Base-by-base conservation (phyloP, 2,329 filamentous ascomycete genomes). In the Aspergillus fijiensis region DNA sequence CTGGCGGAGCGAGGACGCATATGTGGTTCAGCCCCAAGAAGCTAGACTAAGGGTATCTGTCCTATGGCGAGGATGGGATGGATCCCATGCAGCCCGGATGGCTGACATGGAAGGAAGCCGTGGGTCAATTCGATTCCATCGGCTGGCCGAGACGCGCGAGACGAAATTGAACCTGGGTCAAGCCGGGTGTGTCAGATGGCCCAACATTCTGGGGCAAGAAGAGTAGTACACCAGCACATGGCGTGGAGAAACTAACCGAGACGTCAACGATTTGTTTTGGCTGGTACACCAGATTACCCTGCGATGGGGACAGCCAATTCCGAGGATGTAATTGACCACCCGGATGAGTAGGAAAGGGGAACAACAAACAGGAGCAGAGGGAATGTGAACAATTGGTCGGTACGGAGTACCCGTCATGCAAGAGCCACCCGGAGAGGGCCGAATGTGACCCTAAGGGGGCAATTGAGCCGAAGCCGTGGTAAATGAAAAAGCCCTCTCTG, bases 361-460 rank as follows among this genome's bases (percentile, higher is more conserved):
- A 47, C 33, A 35, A 45, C 33, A 52, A 57, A 33, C 29, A 52
- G 31, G 39, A 51, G 56, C 27, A 48, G 42, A 55, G 47, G n/a
- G 47, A 35, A 60, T 47, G 48, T 19, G 35, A 19, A 19, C 39
- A 45, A 55, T 48, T 48, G 52, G 27, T 33, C 39, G n/a, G 21
- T 42, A 19, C 19, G 19, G 19, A 19, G 19, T 19, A 45, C 25
- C 21, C 25, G 49, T 50, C 23, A 29, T 42, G 45, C 23, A 25
- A 25, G 19, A 35, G 45, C 25, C 39, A 47, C 23, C 33, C 39
- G 39, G 57, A 55, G 51, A 48, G 31, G 47, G 33, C 55, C 60
- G 57, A 59, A 63, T 65, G 60, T 55, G 33, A 67, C 65, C 51
- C 29, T 60, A 51, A 39, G 51, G 49, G 59, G 59, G 54, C 53